A percentile compares a stretch with the other conserved stretches of the same genome.
phyloP scores from a whole-genome alignment of 202 grass and related monocot species.

The Carex arenaria region DNA sequence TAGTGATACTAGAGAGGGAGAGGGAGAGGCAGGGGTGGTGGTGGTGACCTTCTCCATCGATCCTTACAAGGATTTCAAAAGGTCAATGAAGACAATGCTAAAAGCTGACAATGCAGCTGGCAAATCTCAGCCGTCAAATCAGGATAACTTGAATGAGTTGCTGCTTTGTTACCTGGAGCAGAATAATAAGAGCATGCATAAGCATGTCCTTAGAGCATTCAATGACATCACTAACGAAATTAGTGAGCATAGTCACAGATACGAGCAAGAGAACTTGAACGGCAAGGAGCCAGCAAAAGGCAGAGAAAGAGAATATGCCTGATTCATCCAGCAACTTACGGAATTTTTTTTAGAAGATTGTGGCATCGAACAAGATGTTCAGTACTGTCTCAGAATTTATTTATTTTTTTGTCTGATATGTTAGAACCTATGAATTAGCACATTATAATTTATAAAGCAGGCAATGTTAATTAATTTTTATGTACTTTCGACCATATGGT shows the following conservation, averaged over 20 bases:
- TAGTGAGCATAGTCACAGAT: not conserved
- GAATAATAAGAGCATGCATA: conserved; percentile 47
- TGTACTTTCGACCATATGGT: not conserved
- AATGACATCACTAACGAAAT: conserved; percentile 29
- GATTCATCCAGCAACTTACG: not conserved
- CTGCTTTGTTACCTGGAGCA: conserved; percentile 44
- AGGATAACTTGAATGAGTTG: conserved; percentile 58
- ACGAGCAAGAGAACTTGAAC: too few species aligned
- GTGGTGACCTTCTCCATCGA: conserved; percentile 43
- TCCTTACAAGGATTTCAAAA: conserved; percentile 54
- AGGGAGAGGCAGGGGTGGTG: conserved; percentile 23
- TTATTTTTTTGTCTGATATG: not conserved
- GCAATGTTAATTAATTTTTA: not conserved
- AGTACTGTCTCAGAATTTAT: not conserved
- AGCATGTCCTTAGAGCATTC: conserved; percentile 46
- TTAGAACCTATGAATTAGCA: not conserved
- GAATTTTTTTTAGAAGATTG: not conserved
- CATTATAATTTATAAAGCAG: not conserved
- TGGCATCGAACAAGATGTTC: not conserved
- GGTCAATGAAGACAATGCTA: conserved; percentile 54
- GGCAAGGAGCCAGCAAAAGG: not conserved
- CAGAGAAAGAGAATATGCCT: not conserved
- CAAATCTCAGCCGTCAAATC: conserved; percentile 30
- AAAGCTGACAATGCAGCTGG: not conserved
- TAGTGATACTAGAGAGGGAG: not conserved